These are phyloP conservation scores for Niebla homalea DNA, from an alignment of 495 filamentous ascomycete species.

Conservation along the genomic window DNA sequence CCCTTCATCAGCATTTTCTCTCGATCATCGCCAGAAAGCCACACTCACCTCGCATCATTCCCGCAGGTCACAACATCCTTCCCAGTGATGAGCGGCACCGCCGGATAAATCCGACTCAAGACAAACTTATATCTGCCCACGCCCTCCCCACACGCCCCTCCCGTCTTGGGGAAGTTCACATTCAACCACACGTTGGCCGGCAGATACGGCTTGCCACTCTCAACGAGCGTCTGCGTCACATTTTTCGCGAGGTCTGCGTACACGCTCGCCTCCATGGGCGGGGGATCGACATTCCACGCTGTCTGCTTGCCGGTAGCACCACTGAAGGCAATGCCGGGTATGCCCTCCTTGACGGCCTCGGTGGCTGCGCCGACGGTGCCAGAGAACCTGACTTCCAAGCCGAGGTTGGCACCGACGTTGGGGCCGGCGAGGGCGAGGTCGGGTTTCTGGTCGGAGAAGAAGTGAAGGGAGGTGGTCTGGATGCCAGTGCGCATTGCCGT, in stretches of 20 bases:
- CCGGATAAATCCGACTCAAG: conserved; percentile 42
- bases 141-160: conserved; percentile 29
- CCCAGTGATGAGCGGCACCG: conserved; percentile 30
- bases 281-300: conserved; percentile 36
- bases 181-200: conserved; percentile 48
- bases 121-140: conserved; percentile 44
- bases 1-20: too few species aligned
- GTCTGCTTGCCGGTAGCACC: conserved; percentile 36
- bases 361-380: conserved; percentile 50
- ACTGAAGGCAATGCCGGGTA: conserved; percentile 54
- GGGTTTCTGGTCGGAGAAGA: conserved; percentile 33
- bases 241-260: conserved; percentile 49
- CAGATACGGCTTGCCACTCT: conserved; percentile 45
- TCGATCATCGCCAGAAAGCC: too few species aligned
- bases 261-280: conserved; percentile 37
- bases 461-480: conserved; percentile 34
- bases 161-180: conserved; percentile 48
- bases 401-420: conserved; percentile 50
- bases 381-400: conserved; percentile 36
- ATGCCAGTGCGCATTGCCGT: conserved; percentile 54
- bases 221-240: conserved; percentile 38
- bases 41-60: too few species aligned
- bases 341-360: conserved; percentile 41
- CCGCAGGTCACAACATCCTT: conserved; percentile 46
- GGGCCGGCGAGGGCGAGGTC: conserved; percentile 52